phyloP scores from a whole-genome alignment of 768 basidiomycete species.

The Dendrothele bispora region DNA sequence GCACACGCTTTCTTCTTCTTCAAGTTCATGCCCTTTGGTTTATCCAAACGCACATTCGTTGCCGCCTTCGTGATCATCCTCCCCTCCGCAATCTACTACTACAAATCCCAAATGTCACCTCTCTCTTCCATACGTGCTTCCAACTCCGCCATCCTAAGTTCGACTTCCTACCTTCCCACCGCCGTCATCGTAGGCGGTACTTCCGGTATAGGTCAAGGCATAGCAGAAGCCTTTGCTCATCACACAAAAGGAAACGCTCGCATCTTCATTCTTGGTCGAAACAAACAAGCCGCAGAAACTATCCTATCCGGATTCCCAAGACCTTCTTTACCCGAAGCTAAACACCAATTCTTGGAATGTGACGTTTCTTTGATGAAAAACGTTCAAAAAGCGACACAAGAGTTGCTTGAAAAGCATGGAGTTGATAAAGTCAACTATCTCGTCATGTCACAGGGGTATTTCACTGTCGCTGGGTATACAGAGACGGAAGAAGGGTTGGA shows the following conservation, averaged over 20 bases:
- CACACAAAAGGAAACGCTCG: conserved; percentile 38
- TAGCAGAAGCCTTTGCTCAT: conserved; percentile 33
- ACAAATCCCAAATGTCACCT: conserved; percentile 11
- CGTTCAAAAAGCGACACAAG: conserved; percentile 23
- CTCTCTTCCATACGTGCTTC: conserved; percentile 16
- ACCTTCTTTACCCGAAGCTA: conserved; percentile 13
- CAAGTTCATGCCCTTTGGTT: too few relatives aligned
- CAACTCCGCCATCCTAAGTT: conserved; percentile 11
- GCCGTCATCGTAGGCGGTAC: conserved; percentile 27
- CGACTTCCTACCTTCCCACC: conserved; percentile 12
- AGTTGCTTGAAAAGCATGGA: conserved; percentile 23
- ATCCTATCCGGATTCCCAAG: conserved; percentile 32
- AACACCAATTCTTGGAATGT: conserved; percentile 36
- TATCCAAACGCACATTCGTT: background rate
- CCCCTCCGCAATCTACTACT: background rate
- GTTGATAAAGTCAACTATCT: conserved; percentile 34
- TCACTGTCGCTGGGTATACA: conserved; percentile 23
- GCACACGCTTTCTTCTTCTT: too few relatives aligned
- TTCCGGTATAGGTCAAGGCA: conserved; percentile 31
- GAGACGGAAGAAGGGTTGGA: conserved; percentile 36
- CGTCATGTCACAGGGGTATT: conserved; percentile 25
- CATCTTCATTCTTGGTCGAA: conserved; percentile 40
- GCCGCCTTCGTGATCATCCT: background rate
- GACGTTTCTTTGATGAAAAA: conserved; percentile 36
- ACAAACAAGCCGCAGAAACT: conserved; percentile 28